phyloP scores from a whole-genome alignment of 2,329 filamentous ascomycete species.

The Penicillium occitanis region DNA sequence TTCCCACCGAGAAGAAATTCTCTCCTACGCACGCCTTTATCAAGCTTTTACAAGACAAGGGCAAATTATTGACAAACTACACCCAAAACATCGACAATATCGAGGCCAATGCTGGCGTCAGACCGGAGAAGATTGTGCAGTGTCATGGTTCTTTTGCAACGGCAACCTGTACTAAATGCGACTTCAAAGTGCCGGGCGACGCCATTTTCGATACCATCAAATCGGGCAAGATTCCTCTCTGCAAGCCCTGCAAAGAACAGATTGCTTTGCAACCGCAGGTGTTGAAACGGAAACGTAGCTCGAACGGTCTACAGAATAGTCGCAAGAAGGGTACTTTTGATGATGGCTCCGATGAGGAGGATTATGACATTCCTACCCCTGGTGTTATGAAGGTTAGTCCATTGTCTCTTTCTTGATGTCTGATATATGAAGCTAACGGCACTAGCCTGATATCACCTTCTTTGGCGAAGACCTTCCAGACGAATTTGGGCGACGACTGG shows the following conservation, averaged over 20 bases:
- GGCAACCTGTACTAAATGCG: slow-evolving; percentile 82
- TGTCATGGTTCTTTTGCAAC: slow-evolving; percentile 96
- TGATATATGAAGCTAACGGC: background rate
- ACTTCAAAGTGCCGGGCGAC: slow-evolving; percentile 70
- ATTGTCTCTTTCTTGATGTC: background rate
- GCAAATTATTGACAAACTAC: slow-evolving; percentile 92
- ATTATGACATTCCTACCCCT: slow-evolving; percentile 64
- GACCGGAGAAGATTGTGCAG: slow-evolving; percentile 79
- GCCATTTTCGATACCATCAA: slow-evolving; percentile 77
- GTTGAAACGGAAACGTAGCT: slow-evolving; percentile 55
- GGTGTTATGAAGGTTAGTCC: slow-evolving; percentile 72
- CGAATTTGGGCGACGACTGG: slow-evolving; percentile 75
- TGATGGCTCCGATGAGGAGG: slow-evolving; percentile 58
- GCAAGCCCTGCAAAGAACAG: slow-evolving; percentile 65
- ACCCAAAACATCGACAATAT: slow-evolving; percentile 99
- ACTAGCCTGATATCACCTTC: slow-evolving; percentile 88
- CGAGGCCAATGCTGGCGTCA: slow-evolving; percentile 81
- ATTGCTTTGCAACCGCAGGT: slow-evolving; percentile 51
- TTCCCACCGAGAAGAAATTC: slow-evolving; percentile 75
- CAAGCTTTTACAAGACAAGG: slow-evolving; percentile 78
- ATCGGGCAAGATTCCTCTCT: slow-evolving; percentile 73
- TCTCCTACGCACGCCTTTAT: slow-evolving; percentile 96
- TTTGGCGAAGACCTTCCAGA: slow-evolving; percentile 89
- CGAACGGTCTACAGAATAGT: slow-evolving; percentile 50
- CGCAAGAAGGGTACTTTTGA: slow-evolving; percentile 57